Evolutionary conservation across 2,329 filamentous ascomycete species (phyloP).

Genomic region (Calonectria naviculata): DNA sequence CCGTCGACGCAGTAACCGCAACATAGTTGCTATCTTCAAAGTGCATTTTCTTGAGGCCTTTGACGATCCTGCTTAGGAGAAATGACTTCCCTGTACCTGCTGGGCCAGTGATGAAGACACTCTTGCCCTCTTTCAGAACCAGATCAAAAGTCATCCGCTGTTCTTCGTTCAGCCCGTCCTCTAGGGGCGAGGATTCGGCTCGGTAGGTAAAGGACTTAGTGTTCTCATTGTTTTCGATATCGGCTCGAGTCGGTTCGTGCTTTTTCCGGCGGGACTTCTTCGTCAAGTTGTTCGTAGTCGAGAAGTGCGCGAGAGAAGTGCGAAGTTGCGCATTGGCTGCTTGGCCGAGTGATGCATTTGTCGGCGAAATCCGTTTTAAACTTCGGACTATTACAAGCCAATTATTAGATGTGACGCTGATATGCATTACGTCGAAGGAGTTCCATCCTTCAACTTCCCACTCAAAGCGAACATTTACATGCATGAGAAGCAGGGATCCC

Average conservation of each 20-base stretch:
- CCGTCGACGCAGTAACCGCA: conserved; percentile 95
- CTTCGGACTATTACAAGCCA: neutral
- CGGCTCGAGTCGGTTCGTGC: fast-evolving
- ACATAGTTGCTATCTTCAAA: conserved; percentile 82
- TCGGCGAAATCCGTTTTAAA: too few relatives aligned
- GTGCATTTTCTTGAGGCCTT: conserved; percentile 81
- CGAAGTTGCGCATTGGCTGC: neutral
- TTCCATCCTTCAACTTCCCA: neutral
- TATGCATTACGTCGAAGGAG: neutral
- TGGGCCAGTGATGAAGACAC: conserved; percentile 97
- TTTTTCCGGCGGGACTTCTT: neutral
- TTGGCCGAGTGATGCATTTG: neutral
- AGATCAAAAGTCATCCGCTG: conserved; percentile 86
- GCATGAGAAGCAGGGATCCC: neutral
- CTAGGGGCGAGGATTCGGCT: neutral
- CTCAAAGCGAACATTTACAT: neutral
- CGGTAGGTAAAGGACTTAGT: neutral
- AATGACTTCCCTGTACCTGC: conserved; percentile 98
- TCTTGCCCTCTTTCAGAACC: conserved; percentile 83
- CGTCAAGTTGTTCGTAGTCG: neutral
- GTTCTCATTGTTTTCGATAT: neutral
- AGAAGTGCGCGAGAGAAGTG: neutral
- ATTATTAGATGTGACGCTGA: neutral
- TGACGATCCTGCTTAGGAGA: conserved; percentile 90
- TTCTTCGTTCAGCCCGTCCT: conserved; percentile 76